These are phyloP conservation scores for Lodderomyces beijingensis DNA, from an alignment of 1,139 yeast genomes.

Conservation along the genomic window DNA sequence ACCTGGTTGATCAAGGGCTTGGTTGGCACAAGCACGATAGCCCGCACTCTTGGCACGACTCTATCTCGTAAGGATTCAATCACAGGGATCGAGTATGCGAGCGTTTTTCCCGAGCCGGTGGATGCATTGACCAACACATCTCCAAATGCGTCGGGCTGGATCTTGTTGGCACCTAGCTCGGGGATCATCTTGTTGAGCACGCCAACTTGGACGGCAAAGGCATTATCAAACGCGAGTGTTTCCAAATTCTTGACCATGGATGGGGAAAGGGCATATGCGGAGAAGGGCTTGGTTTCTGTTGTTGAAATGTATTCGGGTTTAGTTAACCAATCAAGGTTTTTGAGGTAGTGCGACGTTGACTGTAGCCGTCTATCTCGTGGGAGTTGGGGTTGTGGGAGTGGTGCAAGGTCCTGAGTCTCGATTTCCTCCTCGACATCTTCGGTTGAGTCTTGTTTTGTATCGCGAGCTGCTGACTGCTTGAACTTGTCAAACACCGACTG, in stretches of 20 bases:
- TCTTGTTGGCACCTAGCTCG: conserved; percentile 40
- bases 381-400: conserved; percentile 78
- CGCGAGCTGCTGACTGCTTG: conserved; percentile 15
- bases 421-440: conserved; percentile 20
- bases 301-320: conserved; percentile 56
- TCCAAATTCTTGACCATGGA: conserved; percentile 45
- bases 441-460: conserved; percentile 1
- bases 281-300: conserved; percentile 35
- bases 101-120: conserved; percentile 95
- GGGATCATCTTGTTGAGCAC: conserved; percentile 56
- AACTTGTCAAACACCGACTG: conserved; percentile 27
- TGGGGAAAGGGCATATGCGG: conserved; percentile 35
- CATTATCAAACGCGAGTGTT: conserved; percentile 43
- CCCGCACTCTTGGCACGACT: conserved; percentile 69
- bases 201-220: conserved; percentile 77
- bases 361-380: conserved; percentile 47
- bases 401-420: conserved; percentile 53
- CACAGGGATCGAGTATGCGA: conserved; percentile 84
- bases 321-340: conserved; percentile 61
- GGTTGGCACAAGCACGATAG: conserved; percentile 84
- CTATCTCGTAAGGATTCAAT: conserved; percentile 62
- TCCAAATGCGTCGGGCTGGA: conserved; percentile 61
- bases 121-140: conserved; percentile 88
- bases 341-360: conserved; percentile 35
- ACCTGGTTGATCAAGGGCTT: conserved; percentile 85